These are phyloP conservation scores for Ogataea saltuana DNA, from an alignment of 805 yeast genomes.

Conservation along the genomic window DNA sequence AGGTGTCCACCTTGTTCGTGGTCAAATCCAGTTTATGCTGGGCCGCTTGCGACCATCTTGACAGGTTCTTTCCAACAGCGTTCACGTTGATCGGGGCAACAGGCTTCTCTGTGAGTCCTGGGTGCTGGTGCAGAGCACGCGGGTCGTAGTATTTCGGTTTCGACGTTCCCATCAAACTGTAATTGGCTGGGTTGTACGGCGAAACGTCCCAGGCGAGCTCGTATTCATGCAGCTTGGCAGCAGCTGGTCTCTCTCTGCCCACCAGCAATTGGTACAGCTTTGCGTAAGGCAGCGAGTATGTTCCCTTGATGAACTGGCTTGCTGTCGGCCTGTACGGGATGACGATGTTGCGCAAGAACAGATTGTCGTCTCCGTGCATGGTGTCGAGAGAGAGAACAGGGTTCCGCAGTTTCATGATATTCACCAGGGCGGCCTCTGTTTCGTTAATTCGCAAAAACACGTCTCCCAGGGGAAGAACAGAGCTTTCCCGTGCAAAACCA, in stretches of 20 bases:
- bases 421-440: constrained; percentile 54
- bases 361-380: constrained; percentile 44
- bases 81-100: constrained; percentile 16
- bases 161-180: constrained; percentile 27
- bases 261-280: constrained; percentile 70
- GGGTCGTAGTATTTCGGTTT: constrained; percentile 37
- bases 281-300: constrained; percentile 55
- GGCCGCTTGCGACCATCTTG: constrained; percentile 27
- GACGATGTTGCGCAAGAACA: constrained; percentile 67
- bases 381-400: constrained; percentile 32
- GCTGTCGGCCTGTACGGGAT: constrained; percentile 81
- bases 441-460: constrained; percentile 55
- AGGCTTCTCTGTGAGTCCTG: constrained; percentile 25
- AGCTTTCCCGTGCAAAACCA: constrained; percentile 42
- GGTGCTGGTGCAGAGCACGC: constrained; percentile 32
- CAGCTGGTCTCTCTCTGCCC: constrained; percentile 67
- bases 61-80: constrained; percentile 16
- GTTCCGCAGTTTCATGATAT: constrained; percentile 47
- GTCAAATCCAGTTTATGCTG: constrained; percentile 28
- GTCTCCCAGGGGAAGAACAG: constrained; percentile 48
- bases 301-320: constrained; percentile 83
- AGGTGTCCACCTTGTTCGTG: constrained; percentile 25
- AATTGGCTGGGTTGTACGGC: constrained; percentile 38
- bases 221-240: constrained; percentile 48
- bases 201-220: constrained; percentile 51